Evolutionary conservation across 2,329 filamentous ascomycete species (phyloP).

Genomic region (Neonectria magnoliae): DNA sequence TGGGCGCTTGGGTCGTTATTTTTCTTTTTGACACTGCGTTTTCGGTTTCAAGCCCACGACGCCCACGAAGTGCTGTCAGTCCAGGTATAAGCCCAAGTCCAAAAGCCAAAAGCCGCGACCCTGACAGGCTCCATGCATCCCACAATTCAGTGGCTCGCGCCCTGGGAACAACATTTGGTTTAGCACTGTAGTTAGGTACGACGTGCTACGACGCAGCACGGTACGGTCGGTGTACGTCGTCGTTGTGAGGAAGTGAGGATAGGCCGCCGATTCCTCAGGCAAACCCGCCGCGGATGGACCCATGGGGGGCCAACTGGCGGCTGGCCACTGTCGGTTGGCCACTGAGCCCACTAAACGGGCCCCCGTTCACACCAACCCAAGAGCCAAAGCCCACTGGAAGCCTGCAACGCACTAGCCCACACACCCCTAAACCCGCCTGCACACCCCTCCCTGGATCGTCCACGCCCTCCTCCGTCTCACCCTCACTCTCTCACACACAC

Average conservation of each 20-base stretch:
- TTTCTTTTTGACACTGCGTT: conserved; percentile 1
- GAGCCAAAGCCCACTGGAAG: conserved; percentile 16
- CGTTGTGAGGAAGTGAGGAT: not conserved
- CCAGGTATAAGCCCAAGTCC: not conserved
- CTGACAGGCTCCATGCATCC: not conserved
- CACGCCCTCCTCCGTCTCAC: conserved; percentile 24
- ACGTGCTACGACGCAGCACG: too few species aligned
- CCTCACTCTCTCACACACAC: conserved; percentile 10
- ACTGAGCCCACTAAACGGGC: conserved; percentile 7
- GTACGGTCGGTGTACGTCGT: too few species aligned
- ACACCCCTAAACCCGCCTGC: conserved; percentile 12
- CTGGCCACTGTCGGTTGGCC: conserved; percentile 6
- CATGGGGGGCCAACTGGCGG: not conserved
- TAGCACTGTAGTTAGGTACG: not conserved
- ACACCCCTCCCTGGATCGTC: conserved; percentile 11
- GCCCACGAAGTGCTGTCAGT: not conserved
- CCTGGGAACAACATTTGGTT: not conserved
- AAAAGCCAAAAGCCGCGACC: not conserved
- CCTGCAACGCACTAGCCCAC: conserved; percentile 16
- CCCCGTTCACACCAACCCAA: conserved; percentile 13
- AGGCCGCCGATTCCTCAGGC: not conserved
- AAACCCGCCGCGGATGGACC: not conserved
- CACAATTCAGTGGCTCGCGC: conserved; percentile 2
- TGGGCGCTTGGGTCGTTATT: not conserved
- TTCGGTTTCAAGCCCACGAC: not conserved